These are phyloP conservation scores for Eucalyptus pumila DNA, from an alignment of 345 rosid species.

Conservation along the genomic window DNA sequence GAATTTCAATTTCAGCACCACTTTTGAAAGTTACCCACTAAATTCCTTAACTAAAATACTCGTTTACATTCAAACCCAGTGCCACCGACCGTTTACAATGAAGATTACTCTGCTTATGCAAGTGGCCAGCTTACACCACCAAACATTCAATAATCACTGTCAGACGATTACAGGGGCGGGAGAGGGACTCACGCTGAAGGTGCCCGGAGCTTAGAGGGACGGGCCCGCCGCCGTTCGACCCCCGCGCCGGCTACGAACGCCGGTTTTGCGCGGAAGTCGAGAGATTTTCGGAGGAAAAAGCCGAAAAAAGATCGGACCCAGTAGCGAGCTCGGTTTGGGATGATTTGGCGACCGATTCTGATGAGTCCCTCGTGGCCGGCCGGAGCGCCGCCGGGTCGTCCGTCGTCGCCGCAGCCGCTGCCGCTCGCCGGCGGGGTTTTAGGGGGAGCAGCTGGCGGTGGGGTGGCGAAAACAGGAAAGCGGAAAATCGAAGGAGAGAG, in stretches of 20 bases:
- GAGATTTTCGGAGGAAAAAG: not conserved
- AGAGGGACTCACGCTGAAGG: not conserved
- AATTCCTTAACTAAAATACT: not conserved
- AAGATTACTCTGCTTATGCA: not conserved
- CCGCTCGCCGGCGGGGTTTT: not conserved
- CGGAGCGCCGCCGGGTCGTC: not conserved
- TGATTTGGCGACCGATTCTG: not conserved
- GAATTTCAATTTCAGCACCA: not conserved
- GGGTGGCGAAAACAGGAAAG: not conserved
- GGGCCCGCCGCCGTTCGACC: not conserved
- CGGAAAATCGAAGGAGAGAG: not conserved
- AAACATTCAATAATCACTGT: not conserved
- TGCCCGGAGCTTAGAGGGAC: not conserved
- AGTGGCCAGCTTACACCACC: not conserved
- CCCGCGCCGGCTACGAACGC: not conserved
- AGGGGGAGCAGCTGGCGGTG: not conserved
- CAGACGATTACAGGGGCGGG: not conserved
- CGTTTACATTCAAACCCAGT: not conserved
- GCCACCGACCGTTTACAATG: not conserved
- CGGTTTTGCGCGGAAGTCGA: not conserved
- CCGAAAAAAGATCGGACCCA: not conserved
- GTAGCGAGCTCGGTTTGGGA: not conserved
- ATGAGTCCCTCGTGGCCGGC: not conserved
- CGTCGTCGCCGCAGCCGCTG: not conserved
- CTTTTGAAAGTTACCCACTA: not conserved